Evolutionary conservation across 108 stramenopile genomes (phyloP).

Genomic region (Epithemia pelagica): DNA sequence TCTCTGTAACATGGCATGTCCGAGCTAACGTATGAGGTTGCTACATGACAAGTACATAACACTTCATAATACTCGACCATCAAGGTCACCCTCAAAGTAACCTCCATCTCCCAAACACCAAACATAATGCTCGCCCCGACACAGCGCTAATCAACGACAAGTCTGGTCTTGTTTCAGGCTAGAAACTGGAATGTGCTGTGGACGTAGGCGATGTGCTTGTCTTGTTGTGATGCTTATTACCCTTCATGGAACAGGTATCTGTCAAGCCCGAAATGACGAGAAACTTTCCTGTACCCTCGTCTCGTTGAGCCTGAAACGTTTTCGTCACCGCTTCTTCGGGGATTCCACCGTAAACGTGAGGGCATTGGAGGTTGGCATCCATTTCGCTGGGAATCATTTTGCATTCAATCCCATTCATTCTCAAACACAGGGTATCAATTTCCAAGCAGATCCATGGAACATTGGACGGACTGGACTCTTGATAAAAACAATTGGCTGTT

Average conservation of each 20-base stretch:
- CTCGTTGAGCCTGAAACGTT: background rate
- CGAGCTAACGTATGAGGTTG: too few species aligned
- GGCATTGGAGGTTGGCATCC: background rate
- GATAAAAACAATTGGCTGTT: constrained; percentile 3
- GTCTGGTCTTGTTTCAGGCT: too few species aligned
- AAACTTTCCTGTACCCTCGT: background rate
- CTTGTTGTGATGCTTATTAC: too few species aligned
- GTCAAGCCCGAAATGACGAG: background rate
- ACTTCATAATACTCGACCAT: too few species aligned
- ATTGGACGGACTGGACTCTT: background rate
- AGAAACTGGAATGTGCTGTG: too few species aligned
- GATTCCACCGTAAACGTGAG: constrained; percentile 1
- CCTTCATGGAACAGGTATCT: background rate
- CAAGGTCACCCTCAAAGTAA: too few species aligned
- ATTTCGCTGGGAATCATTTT: background rate
- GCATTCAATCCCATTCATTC: background rate
- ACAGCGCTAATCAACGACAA: too few species aligned
- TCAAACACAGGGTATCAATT: background rate
- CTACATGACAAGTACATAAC: too few species aligned
- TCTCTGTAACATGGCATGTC: too few species aligned
- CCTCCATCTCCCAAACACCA: too few species aligned
- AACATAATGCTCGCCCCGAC: too few species aligned
- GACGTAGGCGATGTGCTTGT: too few species aligned
- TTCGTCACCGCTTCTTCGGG: background rate
- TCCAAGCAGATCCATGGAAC: background rate